Base-by-base conservation (phyloP, 306 rosid genomes). In the Neltuma alba region DNA sequence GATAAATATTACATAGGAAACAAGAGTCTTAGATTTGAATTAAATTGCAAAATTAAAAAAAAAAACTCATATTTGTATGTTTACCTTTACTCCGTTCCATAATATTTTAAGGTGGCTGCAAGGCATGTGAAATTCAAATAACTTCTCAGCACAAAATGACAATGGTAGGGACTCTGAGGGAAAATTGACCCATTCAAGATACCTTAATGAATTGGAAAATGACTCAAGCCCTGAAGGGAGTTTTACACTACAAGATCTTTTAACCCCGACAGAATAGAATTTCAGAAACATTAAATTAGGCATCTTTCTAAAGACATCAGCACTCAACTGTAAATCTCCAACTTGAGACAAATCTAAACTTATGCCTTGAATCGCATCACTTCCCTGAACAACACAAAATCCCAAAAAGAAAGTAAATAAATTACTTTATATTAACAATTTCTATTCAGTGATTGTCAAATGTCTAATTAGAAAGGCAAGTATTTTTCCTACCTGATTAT, bases 81-180 rank as follows among this genome's bases (percentile, higher is more conserved):
- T 12, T 60, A 75, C 82, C 76, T 62, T 81, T 0, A 30, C 8
- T 40, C 77, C 83, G 13, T 50, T 15, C 85, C 88, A 85, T n/a
- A 85, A 81, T 27, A 7, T 12, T 68, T 50, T 3, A 13, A 74
- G 54, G 14, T 48, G 9, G 42, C 62, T 81, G 0, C 23, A 3
- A 0, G 28, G 70, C 81, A 81, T 13, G 27, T 2, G 21, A 67
- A 81, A 5, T 72, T 67, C 78, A 68, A 28, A 60, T 41, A 74
- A 78, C 1, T 62, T 10, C 65, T 63, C 55, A 0, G 81, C 60
- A 31, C 68, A 44, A 23, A 85, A 81, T n/a, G 7, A 15, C n/a
- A 13, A 21, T 62, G 81, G 83, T 60, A 81, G 57, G 42, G 44
- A 78, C n/a, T 42, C 13, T 3, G 12, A 48, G 18, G 58, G 77